These are phyloP conservation scores for Daedalea quercina DNA, from an alignment of 768 basidiomycete species.

Conservation along the genomic window DNA sequence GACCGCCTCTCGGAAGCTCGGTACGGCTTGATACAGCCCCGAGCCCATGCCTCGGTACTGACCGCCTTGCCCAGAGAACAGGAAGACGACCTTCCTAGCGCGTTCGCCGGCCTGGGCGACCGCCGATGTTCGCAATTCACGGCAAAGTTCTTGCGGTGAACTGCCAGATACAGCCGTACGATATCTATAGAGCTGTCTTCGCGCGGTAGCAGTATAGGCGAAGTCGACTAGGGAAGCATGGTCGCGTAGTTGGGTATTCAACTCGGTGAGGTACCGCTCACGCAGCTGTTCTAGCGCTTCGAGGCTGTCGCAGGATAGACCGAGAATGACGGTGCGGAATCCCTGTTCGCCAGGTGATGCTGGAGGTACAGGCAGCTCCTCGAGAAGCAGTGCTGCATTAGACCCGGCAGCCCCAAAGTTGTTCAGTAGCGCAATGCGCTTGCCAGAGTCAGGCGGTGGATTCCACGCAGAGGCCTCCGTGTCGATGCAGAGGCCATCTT, in stretches of 20 bases:
- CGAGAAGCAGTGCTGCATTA: constrained; percentile 54
- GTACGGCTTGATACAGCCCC: constrained; percentile 42
- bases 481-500: constrained; percentile 45
- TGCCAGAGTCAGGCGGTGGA: constrained; percentile 20
- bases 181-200: constrained; percentile 48
- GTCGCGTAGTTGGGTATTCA: constrained; percentile 26
- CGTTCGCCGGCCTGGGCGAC: constrained; percentile 24
- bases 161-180: constrained; percentile 45
- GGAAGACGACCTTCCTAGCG: constrained; percentile 42
- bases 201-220: constrained; percentile 63
- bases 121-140: constrained; percentile 33
- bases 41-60: constrained; percentile 63
- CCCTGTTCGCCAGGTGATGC: too few species aligned
- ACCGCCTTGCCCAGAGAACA: constrained; percentile 70
- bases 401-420: constrained; percentile 76
- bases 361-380: constrained; percentile 32
- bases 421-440: constrained; percentile 55
- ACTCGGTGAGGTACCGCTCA: constrained; percentile 38
- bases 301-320: constrained; percentile 54
- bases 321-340: constrained; percentile 36
- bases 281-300: constrained; percentile 42
- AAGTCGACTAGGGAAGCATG: constrained; percentile 37
- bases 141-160: constrained; percentile 38
- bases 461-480: constrained; percentile 36
- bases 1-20: constrained; percentile 43